Evolutionary conservation across 176 grass and related monocot genomes (phyloP).

Genomic region (Avena eriantha): DNA sequence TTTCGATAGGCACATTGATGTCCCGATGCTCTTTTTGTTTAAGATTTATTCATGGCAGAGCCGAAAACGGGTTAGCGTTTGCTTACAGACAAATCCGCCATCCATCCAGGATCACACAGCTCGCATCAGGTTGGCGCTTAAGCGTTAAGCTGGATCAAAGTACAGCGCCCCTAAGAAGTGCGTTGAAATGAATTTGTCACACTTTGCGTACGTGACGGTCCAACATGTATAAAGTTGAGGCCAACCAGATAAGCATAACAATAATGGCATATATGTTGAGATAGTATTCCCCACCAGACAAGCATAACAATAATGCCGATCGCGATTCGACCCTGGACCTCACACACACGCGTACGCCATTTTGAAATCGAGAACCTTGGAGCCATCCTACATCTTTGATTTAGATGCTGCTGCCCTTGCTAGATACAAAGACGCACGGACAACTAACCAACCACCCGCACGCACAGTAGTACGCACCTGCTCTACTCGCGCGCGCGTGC

Average conservation of each 20-base stretch:
- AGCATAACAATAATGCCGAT: background rate
- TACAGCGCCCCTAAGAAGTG: background rate
- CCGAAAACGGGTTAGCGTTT: too few relatives aligned
- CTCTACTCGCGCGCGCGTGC: slow-evolving; percentile 1
- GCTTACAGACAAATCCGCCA: too few relatives aligned
- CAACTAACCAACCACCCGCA: background rate
- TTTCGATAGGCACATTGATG: too few relatives aligned
- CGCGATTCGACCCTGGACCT: background rate
- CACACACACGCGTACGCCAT: background rate
- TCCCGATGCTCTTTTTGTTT: too few relatives aligned
- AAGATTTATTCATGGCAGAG: too few relatives aligned
- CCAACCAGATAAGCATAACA: background rate
- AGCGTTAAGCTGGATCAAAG: too few relatives aligned
- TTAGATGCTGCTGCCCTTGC: background rate
- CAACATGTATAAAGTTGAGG: background rate
- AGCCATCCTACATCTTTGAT: background rate
- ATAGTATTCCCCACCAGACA: background rate
- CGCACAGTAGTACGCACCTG: background rate
- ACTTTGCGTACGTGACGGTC: background rate
- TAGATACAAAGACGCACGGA: background rate
- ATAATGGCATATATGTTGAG: background rate
- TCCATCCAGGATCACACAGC: too few relatives aligned
- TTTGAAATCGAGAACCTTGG: background rate
- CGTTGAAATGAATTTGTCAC: background rate
- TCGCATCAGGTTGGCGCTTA: too few relatives aligned